These are phyloP conservation scores for Dipteronia sinensis DNA, from an alignment of 345 rosid species.

Conservation along the genomic window DNA sequence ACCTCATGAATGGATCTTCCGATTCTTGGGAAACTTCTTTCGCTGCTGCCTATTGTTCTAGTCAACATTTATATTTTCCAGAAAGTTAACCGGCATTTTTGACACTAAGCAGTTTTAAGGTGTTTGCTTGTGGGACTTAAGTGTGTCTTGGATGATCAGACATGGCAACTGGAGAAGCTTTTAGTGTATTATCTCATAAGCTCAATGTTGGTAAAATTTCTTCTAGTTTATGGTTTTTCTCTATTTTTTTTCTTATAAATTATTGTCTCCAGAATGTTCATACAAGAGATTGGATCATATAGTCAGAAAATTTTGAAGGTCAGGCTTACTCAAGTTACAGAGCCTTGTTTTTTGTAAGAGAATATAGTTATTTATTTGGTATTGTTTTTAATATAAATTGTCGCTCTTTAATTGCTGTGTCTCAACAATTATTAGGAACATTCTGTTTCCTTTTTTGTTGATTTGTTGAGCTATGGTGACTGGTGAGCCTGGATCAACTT, in stretches of 20 bases:
- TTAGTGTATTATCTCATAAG: background rate
- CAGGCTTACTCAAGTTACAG: background rate
- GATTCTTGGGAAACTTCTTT: background rate
- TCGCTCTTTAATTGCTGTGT: background rate
- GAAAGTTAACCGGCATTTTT: background rate
- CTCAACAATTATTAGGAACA: too few species aligned
- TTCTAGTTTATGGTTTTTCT: background rate
- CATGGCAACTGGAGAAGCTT: background rate
- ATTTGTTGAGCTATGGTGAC: background rate
- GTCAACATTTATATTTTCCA: background rate
- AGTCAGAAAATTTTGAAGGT: background rate
- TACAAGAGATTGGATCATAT: background rate
- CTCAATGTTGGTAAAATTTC: constrained; percentile 4
- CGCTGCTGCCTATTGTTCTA: background rate
- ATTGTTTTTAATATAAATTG: background rate
- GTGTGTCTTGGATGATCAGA: background rate
- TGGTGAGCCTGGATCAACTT: background rate
- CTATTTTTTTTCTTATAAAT: background rate
- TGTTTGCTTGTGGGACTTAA: background rate
- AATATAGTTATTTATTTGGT: background rate
- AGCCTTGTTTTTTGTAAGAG: background rate
- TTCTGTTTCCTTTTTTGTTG: too few species aligned
- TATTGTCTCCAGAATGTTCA: constrained; percentile 1
- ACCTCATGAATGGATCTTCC: background rate
- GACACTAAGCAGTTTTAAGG: background rate